Evolutionary conservation across 192 early-diverging fungal species (phyloP).

Genomic region (Diversispora epigaea): DNA sequence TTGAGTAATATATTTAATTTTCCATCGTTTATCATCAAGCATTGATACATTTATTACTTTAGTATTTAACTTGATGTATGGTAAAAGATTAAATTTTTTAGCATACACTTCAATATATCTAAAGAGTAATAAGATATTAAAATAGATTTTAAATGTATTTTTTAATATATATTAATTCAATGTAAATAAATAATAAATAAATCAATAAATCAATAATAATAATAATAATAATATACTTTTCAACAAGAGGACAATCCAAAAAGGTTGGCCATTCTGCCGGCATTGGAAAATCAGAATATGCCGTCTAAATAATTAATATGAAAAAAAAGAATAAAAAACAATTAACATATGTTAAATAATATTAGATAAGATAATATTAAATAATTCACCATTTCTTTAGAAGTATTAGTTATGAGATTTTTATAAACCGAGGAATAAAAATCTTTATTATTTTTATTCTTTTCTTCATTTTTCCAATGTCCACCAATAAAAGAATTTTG

Average conservation of each 20-base stretch:
- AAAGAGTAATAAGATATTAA: too few relatives aligned
- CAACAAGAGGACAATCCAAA: constrained; percentile 49
- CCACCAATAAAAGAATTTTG: constrained; percentile 50
- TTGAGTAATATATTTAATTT: background rate
- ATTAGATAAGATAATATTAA: too few relatives aligned
- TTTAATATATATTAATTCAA: background rate
- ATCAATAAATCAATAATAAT: background rate
- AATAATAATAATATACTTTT: constrained; percentile 37
- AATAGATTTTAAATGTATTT: too few relatives aligned
- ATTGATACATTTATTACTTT: constrained; percentile 50
- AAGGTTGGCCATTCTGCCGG: constrained; percentile 60
- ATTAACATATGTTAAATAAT: too few relatives aligned
- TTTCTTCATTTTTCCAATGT: constrained; percentile 56
- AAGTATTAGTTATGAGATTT: constrained; percentile 56
- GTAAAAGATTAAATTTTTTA: constrained; percentile 47
- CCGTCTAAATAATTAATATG: background rate
- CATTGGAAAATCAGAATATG: constrained; percentile 61
- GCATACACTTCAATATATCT: constrained; percentile 56
- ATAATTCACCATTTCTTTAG: constrained; percentile 43
- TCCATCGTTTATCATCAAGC: constrained; percentile 36
- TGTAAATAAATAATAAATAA: background rate
- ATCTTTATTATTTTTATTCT: constrained; percentile 41
- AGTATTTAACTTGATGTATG: constrained; percentile 55
- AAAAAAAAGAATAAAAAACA: too few relatives aligned
- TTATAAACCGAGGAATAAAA: constrained; percentile 56